Base-by-base conservation (phyloP, 2,329 filamentous ascomycete genomes). In the Onygena corvina region DNA sequence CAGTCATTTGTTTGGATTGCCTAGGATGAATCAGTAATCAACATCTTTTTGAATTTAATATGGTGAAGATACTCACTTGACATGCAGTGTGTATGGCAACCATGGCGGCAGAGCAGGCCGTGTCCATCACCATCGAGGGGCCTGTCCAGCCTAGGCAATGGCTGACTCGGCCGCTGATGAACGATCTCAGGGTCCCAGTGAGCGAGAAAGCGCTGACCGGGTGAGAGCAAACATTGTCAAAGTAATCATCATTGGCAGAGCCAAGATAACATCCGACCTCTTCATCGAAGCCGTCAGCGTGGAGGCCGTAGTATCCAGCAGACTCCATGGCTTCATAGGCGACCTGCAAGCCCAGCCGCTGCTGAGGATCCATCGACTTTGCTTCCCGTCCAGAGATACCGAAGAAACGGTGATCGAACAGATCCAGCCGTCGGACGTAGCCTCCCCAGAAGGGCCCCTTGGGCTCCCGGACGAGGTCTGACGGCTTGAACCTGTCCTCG, bases 21-120 rank as follows among this genome's bases (percentile, higher is more conserved):
- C 35, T 59, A 33, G 3, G 30, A 52, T n/a, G 27, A 76, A 68
- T 9, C 62, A 61, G 53, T 61, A 76, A 1, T 72, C 71, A 44
- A 79, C 75, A 16, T 33, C 33, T 64, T 61, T 20, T 54, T 53
- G 4, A 47, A 34, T 9, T 57, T 50, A 2, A 60, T 27, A 3
- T 50, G 31, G 4, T 60, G 63, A 2, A 60, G 54, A 49, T 60
- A 64, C 1, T 66, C 63, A n/a, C 57, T 56, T 56, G 56, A 33
- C 57, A 61, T 6, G 61, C 64, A 3, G 59, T 40, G 49, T 67
- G 56, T 1, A 66, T 25, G 0, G 59, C 62, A 14, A 57, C 46
- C 6, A 63, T 31, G 33, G 51, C 54, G 16, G 54, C 53, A 1
- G 57, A 59, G 49, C 62, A 65, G 4, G 55, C 61, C 11, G 61